Evolutionary conservation across 2,329 filamentous ascomycete species (phyloP).

Genomic region (Camillea tinctor): DNA sequence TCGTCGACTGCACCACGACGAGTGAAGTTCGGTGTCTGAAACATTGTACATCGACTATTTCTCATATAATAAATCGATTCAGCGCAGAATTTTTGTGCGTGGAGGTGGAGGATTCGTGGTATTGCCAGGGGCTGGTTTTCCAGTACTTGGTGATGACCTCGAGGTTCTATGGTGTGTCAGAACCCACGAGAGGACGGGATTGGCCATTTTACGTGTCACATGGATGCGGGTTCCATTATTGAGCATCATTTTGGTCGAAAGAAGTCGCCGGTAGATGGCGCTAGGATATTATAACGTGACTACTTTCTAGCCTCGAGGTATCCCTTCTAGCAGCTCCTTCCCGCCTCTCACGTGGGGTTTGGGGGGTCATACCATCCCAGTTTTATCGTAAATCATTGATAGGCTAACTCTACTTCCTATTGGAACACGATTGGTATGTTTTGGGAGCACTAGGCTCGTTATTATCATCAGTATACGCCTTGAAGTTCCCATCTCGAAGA

Average conservation of each 20-base stretch:
- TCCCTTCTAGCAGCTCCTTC: background rate
- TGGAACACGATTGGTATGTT: background rate
- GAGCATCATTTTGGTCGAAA: background rate
- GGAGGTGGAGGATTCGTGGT: background rate
- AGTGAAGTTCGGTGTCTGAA: background rate
- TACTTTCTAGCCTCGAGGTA: background rate
- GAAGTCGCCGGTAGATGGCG: background rate
- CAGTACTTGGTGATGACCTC: background rate
- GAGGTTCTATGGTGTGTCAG: background rate
- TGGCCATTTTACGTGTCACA: background rate
- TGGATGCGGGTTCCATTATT: background rate
- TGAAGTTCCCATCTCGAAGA: too few species aligned
- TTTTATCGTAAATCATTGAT: background rate
- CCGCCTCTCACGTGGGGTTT: background rate
- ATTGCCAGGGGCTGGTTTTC: background rate
- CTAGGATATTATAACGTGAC: background rate
- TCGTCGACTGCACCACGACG: background rate
- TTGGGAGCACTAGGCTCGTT: background rate
- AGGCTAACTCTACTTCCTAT: background rate
- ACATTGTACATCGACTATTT: background rate
- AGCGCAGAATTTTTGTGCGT: background rate
- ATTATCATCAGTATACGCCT: background rate
- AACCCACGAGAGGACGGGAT: too few species aligned
- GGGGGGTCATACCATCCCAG: background rate
- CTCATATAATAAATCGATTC: background rate